Conservation (phyloP, 257 asterid species). For the Paulownia fortunei region DNA sequence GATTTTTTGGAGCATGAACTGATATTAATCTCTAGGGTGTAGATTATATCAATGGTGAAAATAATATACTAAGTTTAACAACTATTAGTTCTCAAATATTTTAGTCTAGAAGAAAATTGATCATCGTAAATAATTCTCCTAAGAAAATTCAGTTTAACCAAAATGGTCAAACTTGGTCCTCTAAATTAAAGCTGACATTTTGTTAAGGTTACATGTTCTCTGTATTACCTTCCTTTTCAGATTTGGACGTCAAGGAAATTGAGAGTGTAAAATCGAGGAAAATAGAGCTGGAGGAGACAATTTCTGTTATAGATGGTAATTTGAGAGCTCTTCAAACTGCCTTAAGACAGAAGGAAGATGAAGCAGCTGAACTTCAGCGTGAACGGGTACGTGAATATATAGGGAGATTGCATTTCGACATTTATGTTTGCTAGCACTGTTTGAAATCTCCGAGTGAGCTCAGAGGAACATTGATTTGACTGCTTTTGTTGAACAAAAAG, state of each 20-base stretch:
- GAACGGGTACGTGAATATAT: slow-evolving; percentile 63
- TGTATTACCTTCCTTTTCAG: slow-evolving; percentile 43
- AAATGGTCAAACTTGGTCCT: slow-evolving; percentile 23
- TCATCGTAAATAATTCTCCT: slow-evolving; percentile 3
- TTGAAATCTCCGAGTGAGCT: not conserved
- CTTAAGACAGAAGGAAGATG: slow-evolving; percentile 66
- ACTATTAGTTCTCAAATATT: slow-evolving; percentile 13
- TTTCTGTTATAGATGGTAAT: slow-evolving; percentile 44
- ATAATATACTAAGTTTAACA: not conserved
- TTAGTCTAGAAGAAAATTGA: slow-evolving; percentile 2
- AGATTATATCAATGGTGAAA: slow-evolving; percentile 15
- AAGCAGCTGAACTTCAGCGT: slow-evolving; percentile 67
- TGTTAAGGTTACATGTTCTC: slow-evolving; percentile 15
- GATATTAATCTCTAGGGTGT: not conserved
- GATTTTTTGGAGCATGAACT: slow-evolving; percentile 13
- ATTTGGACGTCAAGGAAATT: slow-evolving; percentile 75
- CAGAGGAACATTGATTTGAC: not conserved
- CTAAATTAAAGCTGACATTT: not conserved
- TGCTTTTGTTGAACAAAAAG: slow-evolving; percentile 6
- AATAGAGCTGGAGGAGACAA: slow-evolving; percentile 48
- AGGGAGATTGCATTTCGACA: not conserved
- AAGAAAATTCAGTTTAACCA: slow-evolving; percentile 14
- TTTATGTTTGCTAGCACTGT: not conserved
- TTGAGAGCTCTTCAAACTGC: slow-evolving; percentile 60
- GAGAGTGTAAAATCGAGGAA: slow-evolving; percentile 50